Percentiles rank a stretch among this genome's conserved stretches.
Evolutionary conservation across 441 rosid genomes (phyloP).

Genomic region (Cnidoscolus chayamansa): DNA sequence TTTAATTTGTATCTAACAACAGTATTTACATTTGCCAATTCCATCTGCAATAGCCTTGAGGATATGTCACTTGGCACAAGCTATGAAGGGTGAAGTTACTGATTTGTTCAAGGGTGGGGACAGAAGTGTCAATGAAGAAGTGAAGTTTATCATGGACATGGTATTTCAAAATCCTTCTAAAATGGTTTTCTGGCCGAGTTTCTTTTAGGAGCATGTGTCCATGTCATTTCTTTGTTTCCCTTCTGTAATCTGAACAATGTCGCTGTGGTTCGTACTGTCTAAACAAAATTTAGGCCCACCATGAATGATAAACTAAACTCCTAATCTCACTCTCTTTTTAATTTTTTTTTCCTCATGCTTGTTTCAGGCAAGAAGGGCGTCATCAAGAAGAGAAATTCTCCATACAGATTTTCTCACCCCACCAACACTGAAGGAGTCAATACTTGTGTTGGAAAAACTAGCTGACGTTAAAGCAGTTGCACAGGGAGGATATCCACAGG

Average conservation of each 20-base stretch:
- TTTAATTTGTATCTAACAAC: not conserved
- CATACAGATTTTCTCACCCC: slow-evolving; percentile 88
- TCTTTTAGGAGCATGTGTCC: not conserved
- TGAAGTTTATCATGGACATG: slow-evolving; percentile 70
- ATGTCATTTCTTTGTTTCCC: slow-evolving; percentile 3
- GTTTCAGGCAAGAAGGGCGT: slow-evolving; percentile 61
- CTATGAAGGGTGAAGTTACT: slow-evolving; percentile 57
- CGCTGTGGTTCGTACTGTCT: not conserved
- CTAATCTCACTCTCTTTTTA: not conserved
- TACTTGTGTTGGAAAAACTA: slow-evolving; percentile 54
- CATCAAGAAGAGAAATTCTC: slow-evolving; percentile 61
- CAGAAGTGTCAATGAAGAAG: slow-evolving; percentile 54
- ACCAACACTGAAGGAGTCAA: slow-evolving; percentile 61
- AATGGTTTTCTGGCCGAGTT: not conserved
- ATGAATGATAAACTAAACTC: slow-evolving; percentile 1
- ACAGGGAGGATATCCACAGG: slow-evolving; percentile 94
- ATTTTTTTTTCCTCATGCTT: not conserved
- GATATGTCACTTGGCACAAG: slow-evolving; percentile 55
- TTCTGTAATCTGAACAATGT: not conserved
- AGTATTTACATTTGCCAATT: not conserved
- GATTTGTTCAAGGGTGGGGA: slow-evolving; percentile 58
- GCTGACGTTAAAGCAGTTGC: slow-evolving; percentile 61
- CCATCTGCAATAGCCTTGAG: slow-evolving; percentile 34
- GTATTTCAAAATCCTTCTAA: slow-evolving; percentile 30
- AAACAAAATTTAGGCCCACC: not conserved